Base-by-base conservation (phyloP, 495 filamentous ascomycete genomes). In the Daldinia grandis region DNA sequence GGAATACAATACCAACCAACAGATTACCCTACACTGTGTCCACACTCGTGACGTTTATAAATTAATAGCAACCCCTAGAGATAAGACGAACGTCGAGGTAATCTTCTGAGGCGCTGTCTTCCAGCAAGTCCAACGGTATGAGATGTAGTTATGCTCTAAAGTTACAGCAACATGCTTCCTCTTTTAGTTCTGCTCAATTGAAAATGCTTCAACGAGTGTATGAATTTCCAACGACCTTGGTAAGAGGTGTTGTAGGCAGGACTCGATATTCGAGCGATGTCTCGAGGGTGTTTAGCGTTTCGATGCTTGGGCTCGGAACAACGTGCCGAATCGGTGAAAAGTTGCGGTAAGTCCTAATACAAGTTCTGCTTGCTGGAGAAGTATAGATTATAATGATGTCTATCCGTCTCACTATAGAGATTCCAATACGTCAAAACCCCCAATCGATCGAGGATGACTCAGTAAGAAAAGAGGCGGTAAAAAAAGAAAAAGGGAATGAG, bases 321-420 rank as follows among this genome's bases (percentile, higher is more conserved):
- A 19, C 37, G 65, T 76, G 68, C 66, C 72, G 64, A 67, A 55
- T 68, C 65, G 70, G 70, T 73, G 70, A 69, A 69, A 66, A 73
- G 76, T 90, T 87, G 74, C 83, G 89, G 37, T 83, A 83, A 66
- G 86, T 83, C 56, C 86, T 74, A 60, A 87, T 83, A 30, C 35
- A 80, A 73, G 17, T 33, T 15, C 24, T 57, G 69, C 12, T 68
- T 68, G 69, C 49, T 68, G n/a, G n/a, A 12, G 15, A 62, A 49
- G 25, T 64, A 28, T 30, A 62, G 50, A 24, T 7, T 60, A 51
- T 62, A 12, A 44, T 8, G 17, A 33, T 30, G 24, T 15, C 24
- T 38, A 28, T 19, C 61, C 62, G 67, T 58, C 64, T 12, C 17
- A 19, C 3, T 47, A 47, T 24, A 5, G 54, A 60, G 50, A 57